phyloP scores from a whole-genome alignment of 495 filamentous ascomycete species.

The Collariella sp. region DNA sequence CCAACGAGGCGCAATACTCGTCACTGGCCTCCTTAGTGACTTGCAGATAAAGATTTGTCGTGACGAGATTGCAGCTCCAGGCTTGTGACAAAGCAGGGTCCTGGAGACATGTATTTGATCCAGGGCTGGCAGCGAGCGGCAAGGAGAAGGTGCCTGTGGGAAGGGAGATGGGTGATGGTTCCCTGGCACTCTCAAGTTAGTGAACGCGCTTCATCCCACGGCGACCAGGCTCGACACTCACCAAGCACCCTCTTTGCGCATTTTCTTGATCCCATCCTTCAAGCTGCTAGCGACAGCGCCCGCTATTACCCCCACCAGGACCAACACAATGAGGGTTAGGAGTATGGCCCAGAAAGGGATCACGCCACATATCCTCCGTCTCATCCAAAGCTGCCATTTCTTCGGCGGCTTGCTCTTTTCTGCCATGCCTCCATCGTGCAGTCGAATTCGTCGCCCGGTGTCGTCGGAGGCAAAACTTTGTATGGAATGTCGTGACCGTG shows the following conservation, averaged over 20 bases:
- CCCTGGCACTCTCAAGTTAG: conserved; percentile 19
- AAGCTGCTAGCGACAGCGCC: conserved; percentile 46
- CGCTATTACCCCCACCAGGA: conserved; percentile 55
- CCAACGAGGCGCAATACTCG: conserved; percentile 30
- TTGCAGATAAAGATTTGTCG: conserved; percentile 28
- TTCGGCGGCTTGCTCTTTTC: conserved; percentile 41
- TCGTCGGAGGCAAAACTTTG: conserved; percentile 41
- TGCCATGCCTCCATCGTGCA: conserved; percentile 23
- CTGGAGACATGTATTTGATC: conserved; percentile 58
- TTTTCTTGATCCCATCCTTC: conserved; percentile 22
- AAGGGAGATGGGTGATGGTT: conserved; percentile 48
- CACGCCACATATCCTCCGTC: conserved; percentile 51
- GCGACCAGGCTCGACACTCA: conserved; percentile 8
- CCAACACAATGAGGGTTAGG: conserved; percentile 43
- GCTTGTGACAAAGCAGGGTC: conserved; percentile 50
- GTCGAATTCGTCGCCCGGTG: conserved; percentile 38
- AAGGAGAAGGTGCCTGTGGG: conserved; percentile 58
- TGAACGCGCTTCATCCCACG: not conserved
- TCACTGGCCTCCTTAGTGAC: conserved; percentile 17
- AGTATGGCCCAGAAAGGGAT: conserved; percentile 62
- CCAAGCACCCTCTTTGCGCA: conserved; percentile 20
- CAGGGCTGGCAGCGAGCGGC: conserved; percentile 46
- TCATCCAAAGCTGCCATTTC: conserved; percentile 50
- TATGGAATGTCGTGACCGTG: conserved; percentile 43
- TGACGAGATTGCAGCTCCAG: conserved; percentile 56